phyloP scores from a whole-genome alignment of 73 alveolate genomes.

The Symbiodinium natans region DNA sequence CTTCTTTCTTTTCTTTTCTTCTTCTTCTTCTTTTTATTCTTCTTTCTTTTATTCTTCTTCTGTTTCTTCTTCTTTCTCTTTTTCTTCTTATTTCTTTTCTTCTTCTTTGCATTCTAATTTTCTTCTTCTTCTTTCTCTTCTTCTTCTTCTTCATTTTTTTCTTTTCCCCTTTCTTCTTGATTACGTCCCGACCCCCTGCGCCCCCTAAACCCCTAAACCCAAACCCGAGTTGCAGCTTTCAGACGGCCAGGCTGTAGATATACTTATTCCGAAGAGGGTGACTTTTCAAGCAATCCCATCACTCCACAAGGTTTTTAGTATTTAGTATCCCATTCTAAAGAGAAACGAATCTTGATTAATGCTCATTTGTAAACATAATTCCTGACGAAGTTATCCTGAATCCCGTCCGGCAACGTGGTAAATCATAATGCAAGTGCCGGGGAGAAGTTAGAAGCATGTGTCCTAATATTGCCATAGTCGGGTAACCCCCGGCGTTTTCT shows the following conservation, averaged over 20 bases:
- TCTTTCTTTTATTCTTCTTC: no score
- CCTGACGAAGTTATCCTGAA: neutral
- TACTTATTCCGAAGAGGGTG: neutral
- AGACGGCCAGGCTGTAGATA: neutral
- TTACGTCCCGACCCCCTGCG: no score
- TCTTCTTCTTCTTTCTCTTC: neutral
- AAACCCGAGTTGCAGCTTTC: no score
- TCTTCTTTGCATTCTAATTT: neutral
- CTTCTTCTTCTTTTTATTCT: no score
- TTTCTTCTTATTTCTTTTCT: neutral
- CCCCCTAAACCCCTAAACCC: no score
- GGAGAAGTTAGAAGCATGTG: no score
- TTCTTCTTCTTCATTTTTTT: neutral
- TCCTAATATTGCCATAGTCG: no score
- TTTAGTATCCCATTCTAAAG: neutral
- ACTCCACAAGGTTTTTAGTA: neutral
- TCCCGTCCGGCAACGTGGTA: no score
- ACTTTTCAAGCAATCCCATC: neutral
- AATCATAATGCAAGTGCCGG: no score
- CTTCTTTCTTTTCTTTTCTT: no score
- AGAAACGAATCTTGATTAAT: neutral
- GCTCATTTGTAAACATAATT: neutral
- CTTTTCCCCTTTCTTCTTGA: neutral
- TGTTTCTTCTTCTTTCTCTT: no score
- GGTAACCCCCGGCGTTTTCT: no score